Conservation (phyloP, 2,329 filamentous ascomycete genomes). For the Aspergillus fijiensis region DNA sequence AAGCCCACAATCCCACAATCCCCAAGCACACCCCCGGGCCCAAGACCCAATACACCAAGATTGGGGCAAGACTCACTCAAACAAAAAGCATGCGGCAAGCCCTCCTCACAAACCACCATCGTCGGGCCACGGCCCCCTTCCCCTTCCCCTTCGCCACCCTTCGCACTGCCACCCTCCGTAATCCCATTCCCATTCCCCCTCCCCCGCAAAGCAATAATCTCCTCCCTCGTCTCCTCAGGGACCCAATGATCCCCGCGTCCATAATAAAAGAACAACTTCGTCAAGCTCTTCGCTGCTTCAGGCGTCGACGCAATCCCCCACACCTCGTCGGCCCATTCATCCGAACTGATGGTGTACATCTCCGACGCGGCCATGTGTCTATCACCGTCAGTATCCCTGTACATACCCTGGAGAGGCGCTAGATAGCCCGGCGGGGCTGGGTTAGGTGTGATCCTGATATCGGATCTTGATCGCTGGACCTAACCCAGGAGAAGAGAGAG, state of each 20-base stretch:
- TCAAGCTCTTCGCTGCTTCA: slow-evolving; percentile 29
- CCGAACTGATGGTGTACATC: slow-evolving; percentile 55
- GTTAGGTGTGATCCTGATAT: too few species aligned
- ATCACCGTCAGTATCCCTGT: background rate
- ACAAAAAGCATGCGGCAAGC: slow-evolving; percentile 61
- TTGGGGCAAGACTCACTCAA: slow-evolving; percentile 43
- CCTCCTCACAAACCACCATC: slow-evolving; percentile 57
- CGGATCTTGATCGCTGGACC: too few species aligned
- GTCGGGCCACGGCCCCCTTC: slow-evolving; percentile 39
- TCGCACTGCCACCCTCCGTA: slow-evolving; percentile 2
- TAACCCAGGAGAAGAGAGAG: background rate
- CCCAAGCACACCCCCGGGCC: too few species aligned
- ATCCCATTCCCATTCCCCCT: background rate
- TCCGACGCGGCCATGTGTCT: slow-evolving; percentile 59
- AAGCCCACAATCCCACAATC: background rate
- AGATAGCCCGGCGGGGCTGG: too few species aligned
- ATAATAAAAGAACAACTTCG: slow-evolving; percentile 59
- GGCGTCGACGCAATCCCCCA: slow-evolving; percentile 52
- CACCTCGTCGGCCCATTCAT: slow-evolving; percentile 59
- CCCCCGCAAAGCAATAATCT: slow-evolving; percentile 50
- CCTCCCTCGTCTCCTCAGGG: slow-evolving; percentile 56
- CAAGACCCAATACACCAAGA: too few species aligned
- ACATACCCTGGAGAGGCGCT: too few species aligned
- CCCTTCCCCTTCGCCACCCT: background rate
- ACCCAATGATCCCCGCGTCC: slow-evolving; percentile 63